Percentiles rank a stretch among this genome's conserved stretches.
These are phyloP conservation scores for Hsuehochloa calcarea DNA, from an alignment of 176 grass and related monocot genomes.

Conservation along the genomic window DNA sequence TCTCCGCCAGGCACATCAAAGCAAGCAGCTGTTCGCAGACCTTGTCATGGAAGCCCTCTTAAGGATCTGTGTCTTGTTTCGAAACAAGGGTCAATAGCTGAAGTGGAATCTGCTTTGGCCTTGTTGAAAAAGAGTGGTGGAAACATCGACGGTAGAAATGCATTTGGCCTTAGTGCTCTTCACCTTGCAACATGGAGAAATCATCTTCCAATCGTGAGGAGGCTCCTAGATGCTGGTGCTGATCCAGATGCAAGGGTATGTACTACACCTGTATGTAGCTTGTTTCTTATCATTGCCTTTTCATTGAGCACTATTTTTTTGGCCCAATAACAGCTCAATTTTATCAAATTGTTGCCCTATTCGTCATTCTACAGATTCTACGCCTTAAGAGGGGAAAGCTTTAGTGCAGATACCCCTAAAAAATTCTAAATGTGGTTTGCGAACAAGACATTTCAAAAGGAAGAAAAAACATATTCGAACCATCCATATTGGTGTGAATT, in stretches of 20 bases:
- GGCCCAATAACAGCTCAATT: neutral
- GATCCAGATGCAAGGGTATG: constrained; percentile 98
- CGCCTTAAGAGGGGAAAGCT: neutral
- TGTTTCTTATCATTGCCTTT: constrained; percentile 13
- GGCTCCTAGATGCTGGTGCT: constrained; percentile 77
- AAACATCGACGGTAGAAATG: constrained; percentile 77
- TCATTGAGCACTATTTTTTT: neutral
- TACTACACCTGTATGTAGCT: neutral
- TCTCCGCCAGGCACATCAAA: constrained; percentile 57
- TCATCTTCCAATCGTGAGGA: constrained; percentile 77
- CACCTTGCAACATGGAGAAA: constrained; percentile 99
- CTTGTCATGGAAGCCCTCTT: constrained; percentile 56
- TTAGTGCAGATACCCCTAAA: neutral
- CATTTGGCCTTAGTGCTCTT: constrained; percentile 90
- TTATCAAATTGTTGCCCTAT: neutral
- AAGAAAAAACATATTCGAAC: neutral
- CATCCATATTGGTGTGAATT: neutral
- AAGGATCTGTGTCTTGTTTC: constrained; percentile 78
- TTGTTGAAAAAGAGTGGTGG: constrained; percentile 81
- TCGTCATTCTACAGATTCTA: neutral
- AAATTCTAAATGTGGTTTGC: neutral
- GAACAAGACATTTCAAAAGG: neutral
- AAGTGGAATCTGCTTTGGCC: constrained; percentile 79
- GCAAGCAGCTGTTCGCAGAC: constrained; percentile 56
- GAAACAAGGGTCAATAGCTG: constrained; percentile 87